These are phyloP conservation scores for Tolypocladium tropicale DNA, from an alignment of 2,329 filamentous ascomycete species.

Conservation along the genomic window DNA sequence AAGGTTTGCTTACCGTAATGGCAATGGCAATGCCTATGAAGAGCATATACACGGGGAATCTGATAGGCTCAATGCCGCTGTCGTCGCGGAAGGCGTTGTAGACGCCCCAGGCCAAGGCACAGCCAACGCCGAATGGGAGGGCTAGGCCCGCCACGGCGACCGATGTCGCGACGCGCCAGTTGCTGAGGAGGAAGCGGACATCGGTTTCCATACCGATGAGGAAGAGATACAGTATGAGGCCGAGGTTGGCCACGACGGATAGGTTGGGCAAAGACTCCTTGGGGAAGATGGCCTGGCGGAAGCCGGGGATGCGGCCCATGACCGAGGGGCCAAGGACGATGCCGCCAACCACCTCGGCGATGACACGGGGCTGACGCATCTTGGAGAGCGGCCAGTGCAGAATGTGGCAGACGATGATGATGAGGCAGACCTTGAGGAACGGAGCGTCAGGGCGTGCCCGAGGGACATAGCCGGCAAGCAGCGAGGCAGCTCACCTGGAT, in stretches of 20 bases:
- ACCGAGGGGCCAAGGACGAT: slow-evolving; percentile 80
- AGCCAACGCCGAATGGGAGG: slow-evolving; percentile 73
- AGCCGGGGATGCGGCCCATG: slow-evolving; percentile 76
- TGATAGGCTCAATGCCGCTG: slow-evolving; percentile 26
- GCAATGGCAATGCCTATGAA: slow-evolving; percentile 92
- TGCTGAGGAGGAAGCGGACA: slow-evolving; percentile 62
- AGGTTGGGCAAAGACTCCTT: slow-evolving; percentile 62
- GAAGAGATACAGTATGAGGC: slow-evolving; percentile 77
- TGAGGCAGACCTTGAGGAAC: slow-evolving; percentile 27
- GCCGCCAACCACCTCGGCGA: slow-evolving; percentile 77
- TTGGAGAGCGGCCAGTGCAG: slow-evolving; percentile 68
- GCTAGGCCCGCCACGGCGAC: slow-evolving; percentile 74
- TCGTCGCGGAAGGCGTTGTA: slow-evolving; percentile 59
- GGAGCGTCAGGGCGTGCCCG: not conserved
- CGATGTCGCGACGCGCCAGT: slow-evolving; percentile 70
- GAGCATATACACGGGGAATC: slow-evolving; percentile 45
- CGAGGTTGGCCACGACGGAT: slow-evolving; percentile 70
- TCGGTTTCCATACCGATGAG: slow-evolving; percentile 83
- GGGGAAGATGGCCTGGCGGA: slow-evolving; percentile 69
- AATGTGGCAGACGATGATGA: slow-evolving; percentile 35
- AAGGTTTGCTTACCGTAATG: slow-evolving; percentile 49
- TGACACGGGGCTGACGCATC: slow-evolving; percentile 70
- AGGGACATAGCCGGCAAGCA: not conserved
- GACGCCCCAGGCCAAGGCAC: slow-evolving; percentile 69
- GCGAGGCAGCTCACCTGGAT: slow-evolving; percentile 42